Conservation (phyloP, 2,329 filamentous ascomycete genomes). For the Harringtonia aguacate region DNA sequence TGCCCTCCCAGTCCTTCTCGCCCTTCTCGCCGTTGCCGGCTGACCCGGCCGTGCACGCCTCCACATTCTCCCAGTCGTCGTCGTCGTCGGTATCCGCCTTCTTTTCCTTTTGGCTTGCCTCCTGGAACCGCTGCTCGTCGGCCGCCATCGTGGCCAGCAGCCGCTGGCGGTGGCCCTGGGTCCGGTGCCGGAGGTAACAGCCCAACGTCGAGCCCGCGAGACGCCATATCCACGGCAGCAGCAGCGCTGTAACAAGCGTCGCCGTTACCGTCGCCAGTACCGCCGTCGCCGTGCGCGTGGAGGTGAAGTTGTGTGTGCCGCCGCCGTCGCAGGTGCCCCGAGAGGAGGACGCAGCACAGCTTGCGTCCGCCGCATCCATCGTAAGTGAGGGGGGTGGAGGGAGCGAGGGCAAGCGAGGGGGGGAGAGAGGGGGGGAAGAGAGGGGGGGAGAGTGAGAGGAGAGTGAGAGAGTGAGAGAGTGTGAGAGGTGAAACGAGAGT, state of each 20-base stretch:
- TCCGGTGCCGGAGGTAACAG: conserved; percentile 52
- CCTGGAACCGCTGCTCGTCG: conserved; percentile 29
- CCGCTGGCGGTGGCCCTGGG: conserved; percentile 47
- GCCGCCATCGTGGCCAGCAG: conserved; percentile 42
- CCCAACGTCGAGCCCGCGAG: conserved; percentile 36
- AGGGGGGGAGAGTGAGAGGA: neutral
- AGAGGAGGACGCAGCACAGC: too few species aligned
- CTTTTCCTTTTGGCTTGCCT: conserved; percentile 22
- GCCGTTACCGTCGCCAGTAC: too few species aligned
- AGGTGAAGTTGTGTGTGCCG: too few species aligned
- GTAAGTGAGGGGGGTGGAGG: too few species aligned
- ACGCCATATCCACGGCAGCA: conserved; percentile 26
- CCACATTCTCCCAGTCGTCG: conserved; percentile 62
- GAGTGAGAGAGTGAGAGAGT: neutral
- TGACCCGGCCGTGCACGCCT: conserved; percentile 28
- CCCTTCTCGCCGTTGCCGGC: conserved; percentile 27
- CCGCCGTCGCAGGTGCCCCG: neutral
- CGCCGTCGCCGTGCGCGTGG: too few species aligned
- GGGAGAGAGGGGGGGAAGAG: too few species aligned
- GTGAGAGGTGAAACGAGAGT: neutral
- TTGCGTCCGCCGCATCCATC: too few species aligned
- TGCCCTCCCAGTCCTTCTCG: conserved; percentile 62
- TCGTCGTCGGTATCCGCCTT: conserved; percentile 29
- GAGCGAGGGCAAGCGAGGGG: too few species aligned
- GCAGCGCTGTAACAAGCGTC: conserved; percentile 17